Conservation (phyloP, 768 basidiomycete genomes). For the Pleurotus tuoliensis region DNA sequence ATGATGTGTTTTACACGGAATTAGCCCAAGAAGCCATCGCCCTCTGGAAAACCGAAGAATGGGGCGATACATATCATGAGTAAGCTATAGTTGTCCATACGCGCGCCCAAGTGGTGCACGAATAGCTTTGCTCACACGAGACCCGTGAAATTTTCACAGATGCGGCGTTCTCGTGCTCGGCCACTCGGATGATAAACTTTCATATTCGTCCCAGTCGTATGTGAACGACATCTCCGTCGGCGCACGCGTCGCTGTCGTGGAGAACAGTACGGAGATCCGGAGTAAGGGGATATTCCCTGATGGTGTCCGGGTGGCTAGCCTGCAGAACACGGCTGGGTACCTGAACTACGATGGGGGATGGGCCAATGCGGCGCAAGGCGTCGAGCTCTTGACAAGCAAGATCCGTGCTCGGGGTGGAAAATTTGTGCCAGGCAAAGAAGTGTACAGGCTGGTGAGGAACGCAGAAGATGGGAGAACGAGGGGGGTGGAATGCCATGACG, state of each 20-base stretch:
- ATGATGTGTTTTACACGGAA: conserved; percentile 61
- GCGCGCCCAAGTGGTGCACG: neutral
- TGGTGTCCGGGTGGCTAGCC: conserved; percentile 29
- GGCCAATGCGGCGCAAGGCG: conserved; percentile 72
- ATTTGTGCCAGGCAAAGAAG: conserved; percentile 55
- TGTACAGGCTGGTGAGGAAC: conserved; percentile 40
- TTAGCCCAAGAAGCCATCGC: conserved; percentile 76
- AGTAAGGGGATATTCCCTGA: conserved; percentile 39
- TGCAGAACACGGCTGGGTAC: conserved; percentile 48
- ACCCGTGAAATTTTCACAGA: conserved; percentile 30
- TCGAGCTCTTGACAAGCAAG: conserved; percentile 47
- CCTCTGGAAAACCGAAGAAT: conserved; percentile 67
- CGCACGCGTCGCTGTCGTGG: conserved; percentile 40
- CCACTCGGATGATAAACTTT: conserved; percentile 21
- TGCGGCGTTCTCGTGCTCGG: conserved; percentile 68
- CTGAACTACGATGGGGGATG: conserved; percentile 80
- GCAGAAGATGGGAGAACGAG: conserved; percentile 32
- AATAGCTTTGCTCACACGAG: neutral
- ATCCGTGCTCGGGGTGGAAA: conserved; percentile 59
- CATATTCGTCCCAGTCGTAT: conserved; percentile 53
- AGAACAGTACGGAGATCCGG: conserved; percentile 36
- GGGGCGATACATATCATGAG: conserved; percentile 83
- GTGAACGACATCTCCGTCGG: conserved; percentile 62
- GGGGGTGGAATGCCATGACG: conserved; percentile 64
- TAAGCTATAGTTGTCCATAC: conserved; percentile 31